Evolutionary conservation across 192 early-diverging fungal species (phyloP), one percentile per base, ranked within the genome.

Genomic region (Dissophora ornata): DNA sequence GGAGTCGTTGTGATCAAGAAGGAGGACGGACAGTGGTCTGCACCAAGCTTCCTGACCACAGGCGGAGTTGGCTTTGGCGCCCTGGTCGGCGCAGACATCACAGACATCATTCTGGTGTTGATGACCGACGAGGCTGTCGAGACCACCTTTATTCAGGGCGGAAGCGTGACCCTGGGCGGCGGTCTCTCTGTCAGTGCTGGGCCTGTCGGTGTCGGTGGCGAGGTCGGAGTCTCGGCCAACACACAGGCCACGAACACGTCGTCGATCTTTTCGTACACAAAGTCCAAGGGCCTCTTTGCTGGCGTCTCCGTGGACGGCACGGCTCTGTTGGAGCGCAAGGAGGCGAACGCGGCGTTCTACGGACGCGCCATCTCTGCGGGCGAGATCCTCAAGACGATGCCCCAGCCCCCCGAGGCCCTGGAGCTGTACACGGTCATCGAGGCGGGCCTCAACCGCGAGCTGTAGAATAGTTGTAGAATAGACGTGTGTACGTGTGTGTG

Each of bases 71-170:
- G 95, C n/a, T 89, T 93, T 38, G 95, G 95, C 53, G 90, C 90
- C 1, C 89, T 96, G 77, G 89, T 96, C 58, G 96, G 95, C 47
- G 94, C 90, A 8, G 91, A 95, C 64, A 81, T 97, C 60, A 97
- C 97, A 15, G 94, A 98, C 80, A 92, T 94, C 80, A 89, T 98
- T n/a, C 89, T 97, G 67, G 82, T 98, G 25, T 82, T 98, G 30
- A 98, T 94, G 74, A 93, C 90, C 4, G 87, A 86, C 26, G 89
- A 88, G 25, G 94, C 95, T 3, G 94, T 98, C 48, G 91, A 92
- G 70, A 87, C 87, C 29, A 90, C 96, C 7, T 97, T 98, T 71
- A 86, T 84, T 50, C 91, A 92, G 59, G 88, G 88, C 32, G 96
- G 94, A 22, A 94, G 96, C 69, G 69, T 98, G 26, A 97, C 95